These are phyloP conservation scores for Penicillium nordicum DNA, from an alignment of 2,329 filamentous ascomycete genomes.

Conservation along the genomic window DNA sequence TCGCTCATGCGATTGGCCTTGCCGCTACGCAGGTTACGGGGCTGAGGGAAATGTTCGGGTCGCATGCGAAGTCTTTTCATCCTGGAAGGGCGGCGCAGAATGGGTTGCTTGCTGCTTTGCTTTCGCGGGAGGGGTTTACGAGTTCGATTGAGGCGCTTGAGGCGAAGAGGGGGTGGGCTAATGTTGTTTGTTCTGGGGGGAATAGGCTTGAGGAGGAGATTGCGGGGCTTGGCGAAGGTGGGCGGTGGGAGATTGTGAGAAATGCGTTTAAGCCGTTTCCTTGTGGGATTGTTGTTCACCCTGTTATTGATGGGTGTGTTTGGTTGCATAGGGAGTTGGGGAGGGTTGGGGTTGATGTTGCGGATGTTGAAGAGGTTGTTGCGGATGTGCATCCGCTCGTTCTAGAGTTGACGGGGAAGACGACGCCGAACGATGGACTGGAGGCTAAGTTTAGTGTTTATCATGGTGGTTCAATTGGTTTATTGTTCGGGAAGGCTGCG, in stretches of 20 bases:
- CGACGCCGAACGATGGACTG: conserved; percentile 48
- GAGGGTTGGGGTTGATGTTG: conserved; percentile 26
- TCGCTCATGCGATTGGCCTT: conserved; percentile 52
- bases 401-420: conserved; percentile 53
- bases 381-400: conserved; percentile 52
- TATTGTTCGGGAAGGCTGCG: conserved; percentile 51
- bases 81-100: conserved; percentile 53
- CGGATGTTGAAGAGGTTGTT: conserved; percentile 42
- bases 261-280: conserved; percentile 59
- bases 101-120: conserved; percentile 47
- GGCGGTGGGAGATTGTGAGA: conserved; percentile 51
- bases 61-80: conserved; percentile 55
- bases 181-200: conserved; percentile 46
- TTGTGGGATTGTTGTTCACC: conserved; percentile 57
- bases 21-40: conserved; percentile 54
- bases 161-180: conserved; percentile 53
- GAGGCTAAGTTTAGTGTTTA: conserved; percentile 57
- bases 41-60: conserved; percentile 36
- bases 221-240: conserved; percentile 28
- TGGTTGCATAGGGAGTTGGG: conserved; percentile 44
- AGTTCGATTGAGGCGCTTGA: conserved; percentile 49
- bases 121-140: conserved; percentile 51
- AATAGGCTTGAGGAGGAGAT: conserved; percentile 42
- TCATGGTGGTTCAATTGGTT: conserved; percentile 51
- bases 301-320: conserved; percentile 52